A percentile compares a stretch with the other conserved stretches of the same genome.
Evolutionary conservation across 805 yeast species (phyloP).

Genomic region (Candida mattraensis): DNA sequence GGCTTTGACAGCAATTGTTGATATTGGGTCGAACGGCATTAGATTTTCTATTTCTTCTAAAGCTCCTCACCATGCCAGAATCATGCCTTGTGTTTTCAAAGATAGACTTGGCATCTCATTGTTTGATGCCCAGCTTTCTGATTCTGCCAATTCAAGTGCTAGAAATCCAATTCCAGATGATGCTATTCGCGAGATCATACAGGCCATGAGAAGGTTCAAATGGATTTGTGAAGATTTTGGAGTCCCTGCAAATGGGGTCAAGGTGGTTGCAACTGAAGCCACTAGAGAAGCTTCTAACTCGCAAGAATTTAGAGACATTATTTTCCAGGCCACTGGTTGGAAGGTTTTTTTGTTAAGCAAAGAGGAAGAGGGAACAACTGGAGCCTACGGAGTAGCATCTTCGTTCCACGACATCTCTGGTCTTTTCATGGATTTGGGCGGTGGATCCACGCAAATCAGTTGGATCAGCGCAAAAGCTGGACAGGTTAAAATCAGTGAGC

Average conservation of each 20-base stretch:
- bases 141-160: conserved; percentile 24
- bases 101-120: conserved; percentile 71
- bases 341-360: conserved; percentile 57
- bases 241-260: conserved; percentile 56
- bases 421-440: conserved; percentile 71
- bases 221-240: conserved; percentile 74
- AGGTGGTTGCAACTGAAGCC: conserved; percentile 75
- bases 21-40: conserved; percentile 76
- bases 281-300: conserved; percentile 69
- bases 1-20: conserved; percentile 64
- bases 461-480: conserved; percentile 66
- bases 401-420: conserved; percentile 68
- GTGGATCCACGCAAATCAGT: conserved; percentile 66
- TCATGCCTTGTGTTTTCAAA: conserved; percentile 76
- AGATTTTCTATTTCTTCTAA: conserved; percentile 70
- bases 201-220: conserved; percentile 66
- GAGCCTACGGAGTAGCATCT: conserved; percentile 74
- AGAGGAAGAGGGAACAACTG: conserved; percentile 65
- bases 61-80: conserved; percentile 68
- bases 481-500: conserved; percentile 50
- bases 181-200: conserved; percentile 57
- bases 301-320: conserved; percentile 54
- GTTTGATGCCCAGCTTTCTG: conserved; percentile 57
- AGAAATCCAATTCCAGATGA: conserved; percentile 57
- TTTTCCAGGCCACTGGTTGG: conserved; percentile 65